phyloP scores from a whole-genome alignment of 345 rosid genomes.

The Corchorus capsularis region DNA sequence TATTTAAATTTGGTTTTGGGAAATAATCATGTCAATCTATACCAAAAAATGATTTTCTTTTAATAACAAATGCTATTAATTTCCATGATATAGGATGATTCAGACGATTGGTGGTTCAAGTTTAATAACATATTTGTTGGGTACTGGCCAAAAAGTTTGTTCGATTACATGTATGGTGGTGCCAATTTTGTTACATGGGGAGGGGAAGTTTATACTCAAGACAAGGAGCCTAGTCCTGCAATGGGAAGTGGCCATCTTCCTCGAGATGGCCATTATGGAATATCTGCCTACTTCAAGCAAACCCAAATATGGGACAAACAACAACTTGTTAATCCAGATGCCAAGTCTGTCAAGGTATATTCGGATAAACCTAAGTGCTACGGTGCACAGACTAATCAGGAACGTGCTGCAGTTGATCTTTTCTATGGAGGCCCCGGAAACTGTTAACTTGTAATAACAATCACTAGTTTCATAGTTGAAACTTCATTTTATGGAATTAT shows the following conservation, averaged over 20 bases:
- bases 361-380: neutral
- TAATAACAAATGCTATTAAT: neutral
- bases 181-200: neutral
- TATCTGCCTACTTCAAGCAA: conserved; percentile 6
- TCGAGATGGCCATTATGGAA: neutral
- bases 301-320: neutral
- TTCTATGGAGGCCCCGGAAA: conserved; percentile 2
- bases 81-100: conserved; percentile 29
- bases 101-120: conserved; percentile 34
- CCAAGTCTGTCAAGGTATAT: neutral
- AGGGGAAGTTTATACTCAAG: neutral
- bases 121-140: conserved; percentile 19
- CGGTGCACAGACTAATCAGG: neutral
- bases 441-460: neutral
- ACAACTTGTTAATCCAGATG: neutral
- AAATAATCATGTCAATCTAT: no score
- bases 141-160: conserved; percentile 32
- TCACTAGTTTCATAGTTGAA: no score
- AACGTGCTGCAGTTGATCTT: neutral
- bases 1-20: no score
- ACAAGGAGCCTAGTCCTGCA: conserved; percentile 3
- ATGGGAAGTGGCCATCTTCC: conserved; percentile 17
- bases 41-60: no score
- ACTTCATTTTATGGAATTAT: no score
- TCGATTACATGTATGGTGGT: conserved; percentile 20